Base-by-base conservation (phyloP, 192 early-diverging fungal genomes). In the Dissophora globulifera region DNA sequence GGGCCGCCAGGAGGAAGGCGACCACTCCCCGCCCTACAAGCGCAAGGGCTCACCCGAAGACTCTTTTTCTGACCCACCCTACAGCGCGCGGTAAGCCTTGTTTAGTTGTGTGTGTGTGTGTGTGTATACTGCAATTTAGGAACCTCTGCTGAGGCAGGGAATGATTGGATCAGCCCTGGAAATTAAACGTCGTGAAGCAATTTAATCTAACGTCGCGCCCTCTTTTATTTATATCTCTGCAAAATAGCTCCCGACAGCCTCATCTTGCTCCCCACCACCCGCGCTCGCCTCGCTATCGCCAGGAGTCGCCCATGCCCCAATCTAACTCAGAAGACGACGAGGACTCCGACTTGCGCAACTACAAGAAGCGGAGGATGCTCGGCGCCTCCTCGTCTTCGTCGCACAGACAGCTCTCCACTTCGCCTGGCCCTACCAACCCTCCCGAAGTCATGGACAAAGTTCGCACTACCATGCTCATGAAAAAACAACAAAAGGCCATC, bases 401-500 rank as follows among this genome's bases (percentile, higher is more conserved):
- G 30, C 20, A 20, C 48, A 54, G 38, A 11, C 35, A 50, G 27
- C 25, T 45, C 35, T 23, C 58, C 23, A 35, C 58, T 27, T 48
- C 58, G 8, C 48, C 54, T 7, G 40, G 53, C 19, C 13, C 65
- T 16, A 27, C 41, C 32, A 35, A 55, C 19, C 60, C 32, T 0
- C 58, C 78, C 15, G 84, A 85, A 50, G 80, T 84, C 33, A 81
- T 89, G 66, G 88, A 88, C 49, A 80, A 84, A 52, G 83, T 87
- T 29, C 71, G 83, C 17, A 78, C 72, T 19, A 82, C 80, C 23
- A 58, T 86, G 16, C 81, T 67, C 41, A 48, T 89, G 49, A 89
- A 88, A 45, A 83, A 88, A 63, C 87, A 87, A 68, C 88, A 89
- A 78, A 84, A 89, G 76, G 85, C 88, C 10, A 84, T 89, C 41